A percentile compares a stretch with the other conserved stretches of the same genome.
These are phyloP conservation scores for Neocatenulostroma microsporum DNA, from an alignment of 2,329 filamentous ascomycete genomes.

Conservation along the genomic window DNA sequence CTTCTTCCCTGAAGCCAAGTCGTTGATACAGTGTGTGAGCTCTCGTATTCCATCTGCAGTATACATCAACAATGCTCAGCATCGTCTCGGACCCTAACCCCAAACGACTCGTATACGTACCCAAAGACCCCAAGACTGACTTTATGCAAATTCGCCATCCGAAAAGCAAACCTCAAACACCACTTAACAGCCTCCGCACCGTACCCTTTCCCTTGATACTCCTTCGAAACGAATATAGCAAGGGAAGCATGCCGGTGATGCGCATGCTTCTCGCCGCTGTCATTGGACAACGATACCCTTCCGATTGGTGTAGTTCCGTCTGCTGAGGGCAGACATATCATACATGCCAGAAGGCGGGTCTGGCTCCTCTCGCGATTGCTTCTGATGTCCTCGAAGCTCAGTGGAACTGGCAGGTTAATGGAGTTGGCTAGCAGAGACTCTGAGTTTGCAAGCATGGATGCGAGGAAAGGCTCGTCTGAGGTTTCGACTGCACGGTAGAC, in stretches of 20 bases:
- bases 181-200: constrained; percentile 43
- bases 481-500: constrained; percentile 33
- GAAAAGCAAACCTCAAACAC: constrained; percentile 42
- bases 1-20: constrained; percentile 42
- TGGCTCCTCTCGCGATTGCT: no score
- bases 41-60: constrained; percentile 38
- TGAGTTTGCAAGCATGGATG: constrained; percentile 7
- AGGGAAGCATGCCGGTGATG: constrained; percentile 41
- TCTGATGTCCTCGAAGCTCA: no score
- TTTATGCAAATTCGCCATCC: constrained; percentile 39
- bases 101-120: no score
- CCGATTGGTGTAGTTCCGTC: no score
- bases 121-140: constrained; percentile 35
- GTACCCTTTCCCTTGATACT: constrained; percentile 37
- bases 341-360: constrained; percentile 29
- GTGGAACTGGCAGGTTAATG: no score
- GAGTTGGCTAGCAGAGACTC: constrained; percentile 8
- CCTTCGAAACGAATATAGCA: constrained; percentile 30
- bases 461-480: constrained; percentile 25
- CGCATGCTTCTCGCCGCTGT: constrained; percentile 9
- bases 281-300: no score
- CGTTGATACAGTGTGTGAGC: constrained; percentile 38
- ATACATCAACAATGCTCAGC: no score
- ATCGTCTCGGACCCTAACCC: no score
- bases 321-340: constrained; percentile 29